Conservation (phyloP, 1,284 basidiomycete genomes). For the Heterobasidion annosum region DNA sequence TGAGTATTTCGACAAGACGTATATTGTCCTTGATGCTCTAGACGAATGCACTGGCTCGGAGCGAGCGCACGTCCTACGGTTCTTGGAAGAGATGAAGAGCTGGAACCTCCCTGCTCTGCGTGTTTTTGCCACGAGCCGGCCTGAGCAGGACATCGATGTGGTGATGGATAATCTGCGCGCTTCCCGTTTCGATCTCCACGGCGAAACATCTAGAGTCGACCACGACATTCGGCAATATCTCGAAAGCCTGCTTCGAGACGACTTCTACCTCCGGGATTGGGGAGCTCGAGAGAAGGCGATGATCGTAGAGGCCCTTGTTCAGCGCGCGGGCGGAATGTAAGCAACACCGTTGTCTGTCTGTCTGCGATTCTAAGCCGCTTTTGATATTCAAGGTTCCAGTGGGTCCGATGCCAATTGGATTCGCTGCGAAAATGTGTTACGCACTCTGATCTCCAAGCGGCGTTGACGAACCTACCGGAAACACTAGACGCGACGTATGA, state of each 20-base stretch:
- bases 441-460: not conserved
- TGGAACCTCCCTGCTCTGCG: not conserved
- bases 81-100: not conserved
- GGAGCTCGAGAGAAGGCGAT: not conserved
- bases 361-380: not conserved
- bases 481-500: constrained; percentile 5
- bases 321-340: not conserved
- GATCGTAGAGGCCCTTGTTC: not conserved
- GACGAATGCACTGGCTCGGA: constrained; percentile 4
- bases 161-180: not conserved
- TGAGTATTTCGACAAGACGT: not conserved
- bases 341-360: not conserved
- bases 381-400: constrained; percentile 1
- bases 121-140: not conserved
- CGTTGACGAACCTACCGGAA: not conserved
- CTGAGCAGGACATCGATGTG: not conserved
- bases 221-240: not conserved
- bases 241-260: not conserved
- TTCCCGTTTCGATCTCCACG: no score
- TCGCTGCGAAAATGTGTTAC: not conserved
- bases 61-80: not conserved
- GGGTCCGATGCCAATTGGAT: constrained; percentile 1
- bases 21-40: constrained; percentile 2
- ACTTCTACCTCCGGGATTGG: not conserved
- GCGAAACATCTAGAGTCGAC: not conserved